A percentile compares a stretch with the other conserved stretches of the same genome.
These are phyloP conservation scores for Lecanosticta acicola DNA, from an alignment of 2,329 filamentous ascomycete genomes.

Conservation along the genomic window DNA sequence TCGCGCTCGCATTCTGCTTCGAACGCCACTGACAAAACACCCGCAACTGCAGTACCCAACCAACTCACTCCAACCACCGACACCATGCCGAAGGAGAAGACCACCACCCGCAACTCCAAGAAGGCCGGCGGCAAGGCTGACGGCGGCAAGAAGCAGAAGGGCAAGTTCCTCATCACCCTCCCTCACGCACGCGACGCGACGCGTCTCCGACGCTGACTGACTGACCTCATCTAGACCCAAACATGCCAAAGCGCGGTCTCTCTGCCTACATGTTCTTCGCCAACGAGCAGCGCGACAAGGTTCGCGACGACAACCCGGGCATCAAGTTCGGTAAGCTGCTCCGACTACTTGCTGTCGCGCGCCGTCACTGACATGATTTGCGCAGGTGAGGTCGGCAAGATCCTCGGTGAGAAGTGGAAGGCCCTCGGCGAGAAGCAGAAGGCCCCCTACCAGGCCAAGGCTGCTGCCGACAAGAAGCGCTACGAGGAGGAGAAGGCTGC, in stretches of 20 bases:
- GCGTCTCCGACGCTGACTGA: background rate
- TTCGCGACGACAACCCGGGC: conserved; percentile 95
- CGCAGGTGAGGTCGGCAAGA: conserved; percentile 88
- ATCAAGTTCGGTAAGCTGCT: conserved; percentile 77
- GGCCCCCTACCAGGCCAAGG: conserved; percentile 92
- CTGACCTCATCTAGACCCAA: conserved; percentile 62
- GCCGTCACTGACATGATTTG: conserved; percentile 3
- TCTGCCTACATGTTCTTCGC: conserved; percentile 99
- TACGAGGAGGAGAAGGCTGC: conserved; percentile 97
- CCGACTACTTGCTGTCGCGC: background rate
- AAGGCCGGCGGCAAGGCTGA: conserved; percentile 38
- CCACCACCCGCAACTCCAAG: conserved; percentile 55
- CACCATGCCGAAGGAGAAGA: conserved; percentile 65
- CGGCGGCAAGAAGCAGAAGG: conserved; percentile 67
- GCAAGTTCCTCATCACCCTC: conserved; percentile 38
- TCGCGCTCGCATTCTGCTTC: conserved; percentile 10
- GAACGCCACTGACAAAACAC: conserved; percentile 8
- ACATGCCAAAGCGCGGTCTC: conserved; percentile 97
- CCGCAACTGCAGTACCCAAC: conserved; percentile 8
- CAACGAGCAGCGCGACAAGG: conserved; percentile 97
- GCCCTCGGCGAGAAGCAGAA: conserved; percentile 88
- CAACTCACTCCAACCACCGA: conserved; percentile 14
- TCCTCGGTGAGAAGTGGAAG: conserved; percentile 99
- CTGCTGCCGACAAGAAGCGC: conserved; percentile 94
- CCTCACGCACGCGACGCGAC: background rate